These are phyloP conservation scores for Saccharomycopsis hybrid DNA, from an alignment of 1,139 yeast species.

Conservation along the genomic window DNA sequence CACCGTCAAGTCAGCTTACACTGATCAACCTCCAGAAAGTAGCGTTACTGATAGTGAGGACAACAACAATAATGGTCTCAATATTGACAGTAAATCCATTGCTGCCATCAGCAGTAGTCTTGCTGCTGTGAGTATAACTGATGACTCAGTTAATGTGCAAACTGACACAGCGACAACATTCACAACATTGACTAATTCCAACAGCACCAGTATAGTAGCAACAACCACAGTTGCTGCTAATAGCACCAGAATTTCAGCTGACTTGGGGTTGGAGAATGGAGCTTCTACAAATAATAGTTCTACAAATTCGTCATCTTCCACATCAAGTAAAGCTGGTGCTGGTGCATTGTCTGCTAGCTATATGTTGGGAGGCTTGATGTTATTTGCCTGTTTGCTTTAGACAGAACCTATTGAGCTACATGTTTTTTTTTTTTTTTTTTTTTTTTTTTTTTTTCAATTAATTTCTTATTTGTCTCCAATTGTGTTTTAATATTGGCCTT, in stretches of 20 bases:
- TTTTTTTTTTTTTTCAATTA: not conserved
- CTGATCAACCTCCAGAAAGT: not conserved
- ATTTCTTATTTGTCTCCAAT: not conserved
- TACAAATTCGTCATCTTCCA: not conserved
- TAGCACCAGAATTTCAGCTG: not conserved
- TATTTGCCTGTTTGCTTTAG: conserved; percentile 11
- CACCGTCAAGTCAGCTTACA: conserved; percentile 16
- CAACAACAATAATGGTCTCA: not conserved
- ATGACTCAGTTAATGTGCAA: not conserved
- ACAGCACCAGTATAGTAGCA: not conserved
- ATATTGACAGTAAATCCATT: not conserved
- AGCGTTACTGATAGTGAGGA: not conserved
- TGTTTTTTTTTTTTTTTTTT: not conserved
- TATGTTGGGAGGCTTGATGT: conserved; percentile 4
- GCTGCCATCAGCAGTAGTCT: not conserved
- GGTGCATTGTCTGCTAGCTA: conserved; percentile 2
- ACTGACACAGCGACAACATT: conserved; percentile 15
- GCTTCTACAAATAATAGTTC: not conserved
- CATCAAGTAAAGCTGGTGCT: conserved; percentile 5
- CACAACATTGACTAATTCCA: not conserved
- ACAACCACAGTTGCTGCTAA: conserved; percentile 3
- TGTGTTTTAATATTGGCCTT: not conserved
- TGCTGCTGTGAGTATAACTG: not conserved
- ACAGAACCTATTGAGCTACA: not conserved
- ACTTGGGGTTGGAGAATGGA: not conserved